These are phyloP conservation scores for Pleurotus giganteus DNA, from an alignment of 768 basidiomycete genomes.

Conservation along the genomic window DNA sequence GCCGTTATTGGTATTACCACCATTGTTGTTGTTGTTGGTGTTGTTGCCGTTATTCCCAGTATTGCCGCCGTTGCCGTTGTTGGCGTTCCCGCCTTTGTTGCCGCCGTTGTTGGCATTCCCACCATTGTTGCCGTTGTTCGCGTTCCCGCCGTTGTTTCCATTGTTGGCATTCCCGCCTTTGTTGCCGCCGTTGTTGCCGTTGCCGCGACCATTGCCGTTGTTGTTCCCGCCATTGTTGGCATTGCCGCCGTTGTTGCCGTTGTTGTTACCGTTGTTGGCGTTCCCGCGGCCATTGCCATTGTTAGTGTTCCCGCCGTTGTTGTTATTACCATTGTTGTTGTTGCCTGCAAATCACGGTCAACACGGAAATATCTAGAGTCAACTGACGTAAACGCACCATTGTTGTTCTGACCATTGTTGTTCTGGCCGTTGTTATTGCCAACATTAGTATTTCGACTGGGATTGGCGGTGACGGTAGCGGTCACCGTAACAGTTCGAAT, in stretches of 20 bases:
- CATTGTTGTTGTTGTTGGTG: slow-evolving; percentile 12
- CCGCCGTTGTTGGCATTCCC: slow-evolving; percentile 14
- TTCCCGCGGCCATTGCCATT: background rate
- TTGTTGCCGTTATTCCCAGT: slow-evolving; percentile 14
- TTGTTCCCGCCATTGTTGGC: slow-evolving; percentile 6
- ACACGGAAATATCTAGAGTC: too few relatives aligned
- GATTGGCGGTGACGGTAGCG: slow-evolving; percentile 22
- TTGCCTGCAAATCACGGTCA: too few relatives aligned
- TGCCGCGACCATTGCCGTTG: slow-evolving; percentile 1
- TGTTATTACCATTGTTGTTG: background rate
- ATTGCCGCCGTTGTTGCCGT: slow-evolving; percentile 1
- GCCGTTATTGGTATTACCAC: slow-evolving; percentile 14
- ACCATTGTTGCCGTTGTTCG: slow-evolving; percentile 12
- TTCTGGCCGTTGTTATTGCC: background rate
- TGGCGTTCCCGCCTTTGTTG: slow-evolving; percentile 6
- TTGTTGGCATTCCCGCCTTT: slow-evolving; percentile 6
- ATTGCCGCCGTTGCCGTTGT: slow-evolving; percentile 6
- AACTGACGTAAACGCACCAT: too few relatives aligned
- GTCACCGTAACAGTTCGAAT: slow-evolving; percentile 36
- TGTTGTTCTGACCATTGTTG: slow-evolving; percentile 12
- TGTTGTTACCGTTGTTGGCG: slow-evolving; percentile 7
- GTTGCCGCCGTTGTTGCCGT: slow-evolving; percentile 1
- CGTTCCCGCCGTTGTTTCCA: slow-evolving; percentile 14
- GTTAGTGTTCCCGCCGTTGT: background rate
- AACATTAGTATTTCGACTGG: background rate